phyloP scores from a whole-genome alignment of 768 basidiomycete species.

The Tremella yokohamensis region DNA sequence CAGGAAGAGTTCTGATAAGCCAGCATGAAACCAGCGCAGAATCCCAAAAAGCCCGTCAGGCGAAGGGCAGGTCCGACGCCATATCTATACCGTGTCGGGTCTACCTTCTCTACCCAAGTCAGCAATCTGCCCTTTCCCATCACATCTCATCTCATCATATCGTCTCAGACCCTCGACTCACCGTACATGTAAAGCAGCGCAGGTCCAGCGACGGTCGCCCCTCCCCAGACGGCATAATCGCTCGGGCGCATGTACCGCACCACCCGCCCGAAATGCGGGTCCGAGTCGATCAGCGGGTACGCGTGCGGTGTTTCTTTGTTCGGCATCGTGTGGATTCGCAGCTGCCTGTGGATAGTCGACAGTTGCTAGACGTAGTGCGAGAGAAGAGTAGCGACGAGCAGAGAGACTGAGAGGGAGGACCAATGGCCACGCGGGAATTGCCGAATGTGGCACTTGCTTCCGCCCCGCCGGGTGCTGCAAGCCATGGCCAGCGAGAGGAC shows the following conservation, averaged over 20 bases:
- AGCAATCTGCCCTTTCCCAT: neutral
- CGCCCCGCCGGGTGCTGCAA: no score
- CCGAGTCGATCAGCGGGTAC: constrained; percentile 88
- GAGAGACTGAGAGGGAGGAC: neutral
- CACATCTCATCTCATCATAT: neutral
- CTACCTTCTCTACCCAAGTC: constrained; percentile 11
- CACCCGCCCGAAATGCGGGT: constrained; percentile 84
- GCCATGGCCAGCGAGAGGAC: no score
- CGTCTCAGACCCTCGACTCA: constrained; percentile 54
- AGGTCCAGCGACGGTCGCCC: constrained; percentile 74
- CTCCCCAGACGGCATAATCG: constrained; percentile 83
- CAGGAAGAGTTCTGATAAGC: constrained; percentile 88
- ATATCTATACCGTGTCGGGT: constrained; percentile 13
- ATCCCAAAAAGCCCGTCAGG: constrained; percentile 67
- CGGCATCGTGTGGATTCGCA: constrained; percentile 30
- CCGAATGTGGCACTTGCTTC: constrained; percentile 5
- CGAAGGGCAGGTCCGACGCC: constrained; percentile 49
- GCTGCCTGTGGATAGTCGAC: no score
- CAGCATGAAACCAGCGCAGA: constrained; percentile 83
- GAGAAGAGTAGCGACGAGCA: no score
- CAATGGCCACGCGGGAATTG: neutral
- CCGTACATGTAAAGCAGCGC: constrained; percentile 76
- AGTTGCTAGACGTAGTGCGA: no score
- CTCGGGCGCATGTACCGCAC: constrained; percentile 80
- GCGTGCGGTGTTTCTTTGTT: constrained; percentile 54